A percentile compares a stretch with the other conserved stretches of the same genome.
Conservation (phyloP, 208 protist genomes). For the Vickermania ingenoplastis region DNA sequence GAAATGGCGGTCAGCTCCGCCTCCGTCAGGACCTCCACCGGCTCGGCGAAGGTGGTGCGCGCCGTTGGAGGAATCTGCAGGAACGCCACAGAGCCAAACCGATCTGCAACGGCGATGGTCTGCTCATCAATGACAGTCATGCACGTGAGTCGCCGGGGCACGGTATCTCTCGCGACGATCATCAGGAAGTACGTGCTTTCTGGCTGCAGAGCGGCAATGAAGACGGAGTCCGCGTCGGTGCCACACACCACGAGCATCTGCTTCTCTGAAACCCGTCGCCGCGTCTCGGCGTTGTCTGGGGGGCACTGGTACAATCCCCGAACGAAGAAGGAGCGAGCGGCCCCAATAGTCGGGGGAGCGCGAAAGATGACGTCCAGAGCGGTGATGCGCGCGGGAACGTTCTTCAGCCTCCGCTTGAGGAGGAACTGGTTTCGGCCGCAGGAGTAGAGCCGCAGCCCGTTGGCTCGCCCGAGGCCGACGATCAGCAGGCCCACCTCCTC, state of each 20-base stretch:
- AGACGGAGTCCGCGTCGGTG: constrained; percentile 54
- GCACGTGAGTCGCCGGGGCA: constrained; percentile 56
- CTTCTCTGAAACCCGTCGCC: constrained; percentile 25
- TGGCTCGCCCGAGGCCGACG: constrained; percentile 48
- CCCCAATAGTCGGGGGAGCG: constrained; percentile 25
- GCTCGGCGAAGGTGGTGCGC: constrained; percentile 53
- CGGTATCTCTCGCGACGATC: constrained; percentile 41
- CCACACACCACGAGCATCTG: constrained; percentile 71
- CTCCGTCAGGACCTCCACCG: constrained; percentile 36
- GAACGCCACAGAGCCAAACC: constrained; percentile 60
- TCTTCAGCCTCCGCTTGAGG: constrained; percentile 41
- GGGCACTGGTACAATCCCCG: constrained; percentile 55
- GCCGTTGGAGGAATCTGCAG: constrained; percentile 40
- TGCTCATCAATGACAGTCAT: constrained; percentile 50
- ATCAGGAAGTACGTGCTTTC: constrained; percentile 46
- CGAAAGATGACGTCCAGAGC: constrained; percentile 68
- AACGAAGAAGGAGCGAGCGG: constrained; percentile 10
- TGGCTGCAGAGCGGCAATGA: constrained; percentile 55
- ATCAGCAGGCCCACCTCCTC: constrained; percentile 63
- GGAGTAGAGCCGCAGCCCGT: constrained; percentile 68
- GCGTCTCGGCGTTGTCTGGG: constrained; percentile 11
- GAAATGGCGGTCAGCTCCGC: constrained; percentile 31
- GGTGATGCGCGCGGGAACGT: constrained; percentile 59
- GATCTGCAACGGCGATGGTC: constrained; percentile 60
- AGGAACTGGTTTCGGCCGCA: constrained; percentile 64